Evolutionary conservation across 257 asterid species (phyloP).

Genomic region (Craterostigma plantagineum): DNA sequence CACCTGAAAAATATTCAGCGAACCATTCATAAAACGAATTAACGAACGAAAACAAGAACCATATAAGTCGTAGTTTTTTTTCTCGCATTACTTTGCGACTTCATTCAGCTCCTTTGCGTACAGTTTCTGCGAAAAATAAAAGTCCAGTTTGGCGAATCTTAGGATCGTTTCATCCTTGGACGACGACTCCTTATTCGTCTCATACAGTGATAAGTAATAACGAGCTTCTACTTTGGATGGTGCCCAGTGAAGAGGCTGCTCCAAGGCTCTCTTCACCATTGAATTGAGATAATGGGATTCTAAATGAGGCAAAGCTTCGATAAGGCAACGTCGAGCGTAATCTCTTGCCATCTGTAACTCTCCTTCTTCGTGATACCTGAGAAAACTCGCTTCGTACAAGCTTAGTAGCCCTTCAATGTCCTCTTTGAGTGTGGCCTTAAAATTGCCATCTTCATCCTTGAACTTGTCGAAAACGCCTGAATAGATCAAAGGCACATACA

Average conservation of each 20-base stretch:
- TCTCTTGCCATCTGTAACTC: constrained; percentile 11
- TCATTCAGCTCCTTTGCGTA: background rate
- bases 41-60: too few species aligned
- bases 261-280: background rate
- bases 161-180: background rate
- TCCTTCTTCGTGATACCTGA: constrained; percentile 10
- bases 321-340: background rate
- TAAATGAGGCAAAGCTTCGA: background rate
- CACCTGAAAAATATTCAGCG: constrained; percentile 10
- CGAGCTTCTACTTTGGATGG: background rate
- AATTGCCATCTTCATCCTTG: background rate
- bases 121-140: constrained; percentile 1
- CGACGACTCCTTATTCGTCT: background rate
- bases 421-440: background rate
- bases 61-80: too few species aligned
- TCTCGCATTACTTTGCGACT: background rate
- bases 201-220: background rate
- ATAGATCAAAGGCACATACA: too few species aligned
- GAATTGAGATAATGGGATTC: background rate
- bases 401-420: constrained; percentile 11
- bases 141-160: constrained; percentile 1
- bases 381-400: constrained; percentile 14
- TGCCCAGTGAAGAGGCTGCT: background rate
- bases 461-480: constrained; percentile 5
- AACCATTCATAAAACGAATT: background rate